Percentiles rank a stretch among this genome's conserved stretches.
phyloP scores from a whole-genome alignment of 2,329 filamentous ascomycete genomes.

The Colletotrichum sidae region DNA sequence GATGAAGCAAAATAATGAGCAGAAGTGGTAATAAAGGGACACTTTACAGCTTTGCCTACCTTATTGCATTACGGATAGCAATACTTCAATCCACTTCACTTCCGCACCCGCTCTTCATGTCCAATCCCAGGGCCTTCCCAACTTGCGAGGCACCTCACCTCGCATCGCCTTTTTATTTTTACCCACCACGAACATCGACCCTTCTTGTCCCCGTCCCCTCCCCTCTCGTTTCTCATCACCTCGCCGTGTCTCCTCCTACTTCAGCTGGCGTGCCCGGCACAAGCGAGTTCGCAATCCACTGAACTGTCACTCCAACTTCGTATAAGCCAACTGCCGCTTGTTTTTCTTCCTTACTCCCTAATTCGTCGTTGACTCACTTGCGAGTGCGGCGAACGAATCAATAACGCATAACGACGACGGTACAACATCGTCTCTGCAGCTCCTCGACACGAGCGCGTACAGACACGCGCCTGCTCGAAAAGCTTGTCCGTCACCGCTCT shows the following conservation, averaged over 20 bases:
- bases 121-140: conserved; percentile 16
- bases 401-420: conserved; percentile 12
- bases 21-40: conserved; percentile 23
- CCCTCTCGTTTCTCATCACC: background rate
- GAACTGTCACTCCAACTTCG: conserved; percentile 15
- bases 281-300: conserved; percentile 13
- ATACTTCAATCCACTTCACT: conserved; percentile 28
- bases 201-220: background rate
- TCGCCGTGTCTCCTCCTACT: background rate
- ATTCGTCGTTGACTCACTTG: conserved; percentile 23
- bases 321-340: conserved; percentile 10
- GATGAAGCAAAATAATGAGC: conserved; percentile 11
- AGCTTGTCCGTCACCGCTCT: conserved; percentile 23
- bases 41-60: background rate
- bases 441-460: conserved; percentile 17
- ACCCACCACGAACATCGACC: conserved; percentile 14
- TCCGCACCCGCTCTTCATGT: conserved; percentile 22
- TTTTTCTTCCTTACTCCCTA: conserved; percentile 3
- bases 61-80: conserved; percentile 21
- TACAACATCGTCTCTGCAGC: conserved; percentile 19
- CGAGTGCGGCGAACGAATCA: conserved; percentile 20
- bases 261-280: background rate
- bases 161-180: background rate
- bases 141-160: conserved; percentile 6
- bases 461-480: conserved; percentile 1